These are phyloP conservation scores for Leucoagaricus sp. DNA, from an alignment of 1,284 basidiomycete genomes.

Conservation along the genomic window DNA sequence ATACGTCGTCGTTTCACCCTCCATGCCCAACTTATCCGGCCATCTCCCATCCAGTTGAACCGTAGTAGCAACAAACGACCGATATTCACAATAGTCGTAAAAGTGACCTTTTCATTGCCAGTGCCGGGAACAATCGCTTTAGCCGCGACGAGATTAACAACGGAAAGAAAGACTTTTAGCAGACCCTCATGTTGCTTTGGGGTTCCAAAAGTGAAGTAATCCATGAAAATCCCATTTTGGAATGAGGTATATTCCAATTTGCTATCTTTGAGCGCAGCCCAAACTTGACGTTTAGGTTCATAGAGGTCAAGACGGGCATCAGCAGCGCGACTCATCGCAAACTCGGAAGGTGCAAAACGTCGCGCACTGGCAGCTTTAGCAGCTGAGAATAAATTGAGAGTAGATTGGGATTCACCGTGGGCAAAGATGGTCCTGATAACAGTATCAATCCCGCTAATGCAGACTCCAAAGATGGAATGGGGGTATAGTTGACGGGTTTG, in stretches of 20 bases:
- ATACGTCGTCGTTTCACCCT: constrained; percentile 3
- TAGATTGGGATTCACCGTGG: background rate
- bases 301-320: constrained; percentile 1
- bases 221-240: constrained; percentile 7
- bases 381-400: background rate
- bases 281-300: background rate
- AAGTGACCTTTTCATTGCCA: constrained; percentile 6
- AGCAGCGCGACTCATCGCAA: background rate
- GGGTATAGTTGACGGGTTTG: background rate
- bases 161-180: background rate
- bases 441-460: constrained; percentile 3
- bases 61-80: background rate
- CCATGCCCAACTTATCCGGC: constrained; percentile 3
- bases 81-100: background rate
- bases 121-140: constrained; percentile 7
- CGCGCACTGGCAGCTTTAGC: constrained; percentile 5
- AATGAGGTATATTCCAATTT: constrained; percentile 3
- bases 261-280: background rate
- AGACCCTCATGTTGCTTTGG: constrained; percentile 1
- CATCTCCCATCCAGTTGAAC: background rate
- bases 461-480: background rate
- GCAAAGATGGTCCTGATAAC: constrained; percentile 8
- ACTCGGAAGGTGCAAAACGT: constrained; percentile 2
- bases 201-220: constrained; percentile 2
- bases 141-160: background rate